A percentile compares a stretch with the other conserved stretches of the same genome.
Conservation (phyloP, 23 red algal genomes). For the Gracilaria caudata region DNA sequence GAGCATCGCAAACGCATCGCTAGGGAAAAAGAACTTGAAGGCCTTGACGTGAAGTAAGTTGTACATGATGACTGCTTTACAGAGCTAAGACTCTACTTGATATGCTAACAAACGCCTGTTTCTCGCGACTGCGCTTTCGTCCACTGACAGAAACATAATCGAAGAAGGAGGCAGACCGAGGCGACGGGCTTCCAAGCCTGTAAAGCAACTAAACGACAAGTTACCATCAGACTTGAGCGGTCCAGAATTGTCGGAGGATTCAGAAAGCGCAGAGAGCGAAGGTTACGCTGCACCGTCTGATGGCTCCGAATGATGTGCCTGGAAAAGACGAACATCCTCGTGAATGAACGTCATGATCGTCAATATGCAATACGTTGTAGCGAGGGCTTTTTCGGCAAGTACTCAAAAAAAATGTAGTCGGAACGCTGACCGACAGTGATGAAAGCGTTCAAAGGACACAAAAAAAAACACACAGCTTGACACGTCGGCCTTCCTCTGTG, state of each 20-base stretch:
- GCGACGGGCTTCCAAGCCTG: conserved; percentile 9
- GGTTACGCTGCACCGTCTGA: conserved; percentile 50
- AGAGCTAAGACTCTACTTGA: conserved; percentile 10
- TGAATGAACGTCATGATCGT: not conserved
- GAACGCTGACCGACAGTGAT: not conserved
- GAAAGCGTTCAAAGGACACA: not conserved
- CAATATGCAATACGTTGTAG: not conserved
- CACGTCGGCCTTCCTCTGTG: not conserved
- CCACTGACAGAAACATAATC: conserved; percentile 50
- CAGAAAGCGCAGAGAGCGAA: conserved; percentile 54
- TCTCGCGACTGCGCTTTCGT: not conserved
- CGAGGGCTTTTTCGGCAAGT: not conserved
- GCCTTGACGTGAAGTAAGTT: conserved; percentile 60
- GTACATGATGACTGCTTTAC: not conserved
- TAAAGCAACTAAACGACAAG: conserved; percentile 5
- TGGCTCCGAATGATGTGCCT: conserved; percentile 29
- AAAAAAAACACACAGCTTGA: not conserved
- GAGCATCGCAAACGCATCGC: conserved; percentile 41
- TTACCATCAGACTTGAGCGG: conserved; percentile 66
- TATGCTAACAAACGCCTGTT: conserved; percentile 10
- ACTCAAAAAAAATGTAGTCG: not conserved
- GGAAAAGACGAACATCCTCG: not conserved
- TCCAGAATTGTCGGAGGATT: conserved; percentile 38
- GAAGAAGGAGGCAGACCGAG: conserved; percentile 10
- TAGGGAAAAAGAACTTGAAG: conserved; percentile 56